Conservation (phyloP, 2,329 filamentous ascomycete species). For the Thelonectria discophora region DNA sequence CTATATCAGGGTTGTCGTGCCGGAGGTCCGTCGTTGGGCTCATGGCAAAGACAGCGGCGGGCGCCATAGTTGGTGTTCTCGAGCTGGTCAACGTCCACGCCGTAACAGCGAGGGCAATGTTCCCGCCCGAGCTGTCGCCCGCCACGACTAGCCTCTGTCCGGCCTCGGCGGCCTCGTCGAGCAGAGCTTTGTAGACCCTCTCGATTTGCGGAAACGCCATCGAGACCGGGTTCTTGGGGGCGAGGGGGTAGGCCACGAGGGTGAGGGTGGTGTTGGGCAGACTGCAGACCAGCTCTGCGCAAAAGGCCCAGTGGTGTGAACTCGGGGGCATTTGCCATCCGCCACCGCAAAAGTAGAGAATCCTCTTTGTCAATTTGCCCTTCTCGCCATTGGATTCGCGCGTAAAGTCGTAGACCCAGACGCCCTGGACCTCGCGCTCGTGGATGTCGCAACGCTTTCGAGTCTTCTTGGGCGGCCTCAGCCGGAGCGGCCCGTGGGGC, state of each 20-base stretch:
- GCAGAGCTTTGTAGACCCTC: conserved; percentile 52
- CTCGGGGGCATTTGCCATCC: conserved; percentile 63
- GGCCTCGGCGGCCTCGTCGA: conserved; percentile 49
- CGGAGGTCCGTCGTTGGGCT: conserved; percentile 55
- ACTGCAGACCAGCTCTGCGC: conserved; percentile 53
- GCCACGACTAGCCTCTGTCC: conserved; percentile 57
- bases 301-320: conserved; percentile 61
- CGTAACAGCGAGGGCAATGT: conserved; percentile 54
- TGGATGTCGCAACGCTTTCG: conserved; percentile 28
- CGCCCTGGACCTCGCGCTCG: conserved; percentile 31
- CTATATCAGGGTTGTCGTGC: conserved; percentile 34
- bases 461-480: conserved; percentile 19
- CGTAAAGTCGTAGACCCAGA: conserved; percentile 42
- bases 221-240: conserved; percentile 60
- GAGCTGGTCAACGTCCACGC: conserved; percentile 47
- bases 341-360: conserved; percentile 66
- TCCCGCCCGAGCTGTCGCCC: conserved; percentile 66
- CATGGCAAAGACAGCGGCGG: conserved; percentile 50
- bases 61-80: conserved; percentile 39
- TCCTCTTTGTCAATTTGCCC: conserved; percentile 20
- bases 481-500: conserved; percentile 24
- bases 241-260: conserved; percentile 62
- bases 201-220: conserved; percentile 57
- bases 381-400: conserved; percentile 25
- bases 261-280: conserved; percentile 54